Conservation (phyloP, 2,329 filamentous ascomycete genomes). For the Calonectria fujianensis region DNA sequence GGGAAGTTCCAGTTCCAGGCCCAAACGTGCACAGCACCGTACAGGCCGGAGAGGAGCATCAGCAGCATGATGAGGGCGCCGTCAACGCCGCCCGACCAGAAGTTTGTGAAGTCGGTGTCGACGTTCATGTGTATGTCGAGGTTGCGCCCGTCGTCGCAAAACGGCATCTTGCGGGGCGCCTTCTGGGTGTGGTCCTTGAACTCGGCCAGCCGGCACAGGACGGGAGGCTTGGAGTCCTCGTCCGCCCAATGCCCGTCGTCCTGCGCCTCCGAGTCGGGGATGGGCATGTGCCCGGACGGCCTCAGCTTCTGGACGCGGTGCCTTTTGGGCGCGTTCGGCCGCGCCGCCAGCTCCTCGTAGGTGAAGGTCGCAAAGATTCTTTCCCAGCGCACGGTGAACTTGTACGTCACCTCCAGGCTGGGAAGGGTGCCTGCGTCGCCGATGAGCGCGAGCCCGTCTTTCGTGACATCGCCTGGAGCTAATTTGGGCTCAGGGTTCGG, state of each 20-base stretch:
- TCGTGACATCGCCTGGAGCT: background rate
- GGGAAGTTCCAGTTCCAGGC: slow-evolving; percentile 29
- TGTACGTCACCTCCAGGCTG: background rate
- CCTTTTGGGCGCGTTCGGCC: background rate
- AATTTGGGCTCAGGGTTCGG: background rate
- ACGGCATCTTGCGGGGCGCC: slow-evolving; percentile 10
- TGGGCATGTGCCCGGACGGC: background rate
- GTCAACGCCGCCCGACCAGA: background rate
- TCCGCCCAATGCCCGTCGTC: background rate
- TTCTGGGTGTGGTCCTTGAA: slow-evolving; percentile 1
- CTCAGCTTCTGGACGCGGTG: background rate
- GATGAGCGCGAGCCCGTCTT: background rate
- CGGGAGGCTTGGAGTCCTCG: background rate
- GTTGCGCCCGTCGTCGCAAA: slow-evolving; percentile 3
- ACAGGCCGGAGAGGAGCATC: slow-evolving; percentile 20
- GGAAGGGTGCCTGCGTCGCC: background rate
- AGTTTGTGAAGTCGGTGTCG: background rate
- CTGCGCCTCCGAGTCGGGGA: background rate
- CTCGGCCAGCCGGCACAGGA: background rate
- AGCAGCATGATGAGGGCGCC: slow-evolving; percentile 23
- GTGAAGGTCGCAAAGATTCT: background rate
- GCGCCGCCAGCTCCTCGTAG: background rate
- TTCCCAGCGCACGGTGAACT: slow-evolving; percentile 11
- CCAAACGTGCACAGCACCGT: slow-evolving; percentile 32
- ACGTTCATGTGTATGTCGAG: background rate